Evolutionary conservation across 495 filamentous ascomycete genomes (phyloP), one percentile per base, ranked within the genome.

Genomic region (Penicillium atrosanguineum): DNA sequence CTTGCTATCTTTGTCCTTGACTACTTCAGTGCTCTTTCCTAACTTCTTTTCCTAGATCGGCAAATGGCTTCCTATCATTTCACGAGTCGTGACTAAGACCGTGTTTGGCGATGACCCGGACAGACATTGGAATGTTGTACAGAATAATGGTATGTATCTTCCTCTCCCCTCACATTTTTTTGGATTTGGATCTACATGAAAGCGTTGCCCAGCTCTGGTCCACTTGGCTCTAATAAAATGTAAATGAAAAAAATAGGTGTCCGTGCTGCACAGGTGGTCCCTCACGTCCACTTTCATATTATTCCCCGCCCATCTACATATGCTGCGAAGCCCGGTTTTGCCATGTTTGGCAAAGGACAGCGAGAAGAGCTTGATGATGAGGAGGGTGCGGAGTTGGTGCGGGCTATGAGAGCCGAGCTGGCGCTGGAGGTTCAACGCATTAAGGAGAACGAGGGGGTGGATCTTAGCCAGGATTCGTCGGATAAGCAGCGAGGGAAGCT

Each of bases 251-350:
- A 36, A 6, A 40, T 50, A 87, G 84, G 92, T 3, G 83, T 81
- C 0, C 77, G 87, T 21, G 93, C 93, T 11, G 91, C 91, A 7
- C 93, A 97, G 71, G 89, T 92, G 20, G 90, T 97, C 2, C 84
- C 85, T 19, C 92, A 96, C 69, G 86, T 93, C 6, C 92, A 97
- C 68, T 96, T 91, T 69, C 93, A 97, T 58, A 79, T 97, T 23
- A 93, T 97, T 41, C 92, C 92, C 3, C 71, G 92, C 23, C 83
- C 83, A 60, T 12, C 53, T 48, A 45, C 63, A 55, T 46, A 61
- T 56, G 42, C 59, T 58, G 19, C 68, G 20, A 75, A 72, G 59
- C 72, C 69, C 69, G 88, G 87, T 46, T 92, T 81, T 69, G 79
- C 78, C 15, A 83, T 94, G 86, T 96, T 96, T 79, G 92, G 90